Percentiles rank a stretch among this genome's conserved stretches.
phyloP scores from a whole-genome alignment of 2,329 filamentous ascomycete species.

The Penicillium sp. region DNA sequence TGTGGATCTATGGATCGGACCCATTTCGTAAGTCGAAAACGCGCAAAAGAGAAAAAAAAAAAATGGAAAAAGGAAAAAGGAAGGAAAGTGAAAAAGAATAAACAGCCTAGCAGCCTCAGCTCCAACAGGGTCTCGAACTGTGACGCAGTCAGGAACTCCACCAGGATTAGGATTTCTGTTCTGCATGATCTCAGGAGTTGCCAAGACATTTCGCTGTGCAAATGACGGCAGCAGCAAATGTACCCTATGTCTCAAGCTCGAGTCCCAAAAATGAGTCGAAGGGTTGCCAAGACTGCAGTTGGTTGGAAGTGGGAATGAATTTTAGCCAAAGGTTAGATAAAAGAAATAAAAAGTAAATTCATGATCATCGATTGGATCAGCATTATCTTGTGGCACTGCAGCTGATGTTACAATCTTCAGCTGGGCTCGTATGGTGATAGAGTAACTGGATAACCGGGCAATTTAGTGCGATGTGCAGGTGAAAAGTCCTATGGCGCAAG shows the following conservation, averaged over 20 bases:
- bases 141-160: not conserved
- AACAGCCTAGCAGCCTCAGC: not conserved
- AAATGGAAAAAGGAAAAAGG: not conserved
- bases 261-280: slow-evolving; percentile 1
- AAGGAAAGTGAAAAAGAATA: not conserved
- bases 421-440: not conserved
- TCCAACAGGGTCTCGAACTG: not conserved
- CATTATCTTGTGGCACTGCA: not conserved
- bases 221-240: not conserved
- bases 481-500: not conserved
- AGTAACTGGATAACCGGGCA: not conserved
- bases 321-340: not conserved
- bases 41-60: not conserved
- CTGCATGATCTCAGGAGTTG: slow-evolving; percentile 1
- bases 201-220: not conserved
- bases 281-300: not conserved
- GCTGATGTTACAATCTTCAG: not conserved
- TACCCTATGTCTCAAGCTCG: not conserved
- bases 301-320: not conserved
- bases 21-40: not conserved
- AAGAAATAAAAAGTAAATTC: not conserved
- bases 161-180: not conserved
- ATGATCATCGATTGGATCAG: not conserved
- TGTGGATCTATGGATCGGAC: not conserved
- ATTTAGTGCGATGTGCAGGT: not conserved